Conservation (phyloP, 2,329 filamentous ascomycete species). For the Aspergillus phoenicis region DNA sequence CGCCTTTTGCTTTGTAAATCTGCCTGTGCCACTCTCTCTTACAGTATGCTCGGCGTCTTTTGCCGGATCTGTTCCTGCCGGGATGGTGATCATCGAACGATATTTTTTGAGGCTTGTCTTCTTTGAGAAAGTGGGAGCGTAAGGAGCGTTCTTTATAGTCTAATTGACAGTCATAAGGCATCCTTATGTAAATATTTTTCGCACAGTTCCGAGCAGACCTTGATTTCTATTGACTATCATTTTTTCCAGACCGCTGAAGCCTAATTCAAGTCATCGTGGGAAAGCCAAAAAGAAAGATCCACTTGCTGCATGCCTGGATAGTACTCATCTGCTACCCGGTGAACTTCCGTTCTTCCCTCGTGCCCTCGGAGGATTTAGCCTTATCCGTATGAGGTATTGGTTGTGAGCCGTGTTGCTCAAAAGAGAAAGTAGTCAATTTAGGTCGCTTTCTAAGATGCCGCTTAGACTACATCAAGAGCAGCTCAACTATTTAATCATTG, state of each 20-base stretch:
- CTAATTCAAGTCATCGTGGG: background rate
- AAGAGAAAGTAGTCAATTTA: background rate
- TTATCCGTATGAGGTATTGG: background rate
- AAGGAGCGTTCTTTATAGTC: too few relatives aligned
- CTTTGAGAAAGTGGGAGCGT: too few relatives aligned
- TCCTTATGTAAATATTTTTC: background rate
- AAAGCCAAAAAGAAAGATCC: background rate
- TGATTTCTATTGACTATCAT: too few relatives aligned
- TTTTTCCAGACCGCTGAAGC: background rate
- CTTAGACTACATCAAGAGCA: background rate
- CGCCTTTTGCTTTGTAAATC: conserved; percentile 19
- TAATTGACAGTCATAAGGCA: too few relatives aligned
- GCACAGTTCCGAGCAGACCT: background rate
- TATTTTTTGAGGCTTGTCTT: too few relatives aligned
- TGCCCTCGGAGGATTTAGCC: background rate
- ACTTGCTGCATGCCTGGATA: background rate
- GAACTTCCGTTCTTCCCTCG: background rate
- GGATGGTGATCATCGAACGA: background rate
- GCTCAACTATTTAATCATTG: background rate
- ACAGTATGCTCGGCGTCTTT: too few relatives aligned
- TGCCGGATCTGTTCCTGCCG: conserved; percentile 7
- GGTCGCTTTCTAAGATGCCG: background rate
- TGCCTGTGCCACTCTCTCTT: conserved; percentile 1
- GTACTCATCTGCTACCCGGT: background rate
- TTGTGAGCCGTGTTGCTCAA: background rate